A percentile compares a stretch with the other conserved stretches of the same genome.
Evolutionary conservation across 805 yeast genomes (phyloP).

Genomic region (Myxozyma mucilagina): DNA sequence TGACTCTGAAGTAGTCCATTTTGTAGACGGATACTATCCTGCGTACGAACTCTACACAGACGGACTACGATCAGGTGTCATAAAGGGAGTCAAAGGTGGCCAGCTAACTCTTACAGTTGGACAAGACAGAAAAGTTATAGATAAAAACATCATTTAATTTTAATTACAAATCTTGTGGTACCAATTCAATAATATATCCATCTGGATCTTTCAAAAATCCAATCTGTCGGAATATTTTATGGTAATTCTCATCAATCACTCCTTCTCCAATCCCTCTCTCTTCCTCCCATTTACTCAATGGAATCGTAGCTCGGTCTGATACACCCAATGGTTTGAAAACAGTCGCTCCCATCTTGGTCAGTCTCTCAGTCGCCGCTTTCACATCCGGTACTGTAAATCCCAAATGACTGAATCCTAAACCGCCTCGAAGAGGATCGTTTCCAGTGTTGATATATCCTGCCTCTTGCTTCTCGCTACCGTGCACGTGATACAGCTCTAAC

Average conservation of each 20-base stretch:
- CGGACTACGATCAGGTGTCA: constrained; percentile 38
- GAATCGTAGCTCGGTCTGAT: constrained; percentile 69
- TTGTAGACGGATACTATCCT: constrained; percentile 86
- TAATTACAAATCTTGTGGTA: constrained; percentile 5
- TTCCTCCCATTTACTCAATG: constrained; percentile 6
- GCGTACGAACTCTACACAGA: constrained; percentile 70
- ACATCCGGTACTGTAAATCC: constrained; percentile 85
- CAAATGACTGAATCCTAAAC: constrained; percentile 90
- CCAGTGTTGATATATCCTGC: constrained; percentile 61
- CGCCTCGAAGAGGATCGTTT: constrained; percentile 67
- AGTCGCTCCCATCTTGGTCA: constrained; percentile 61
- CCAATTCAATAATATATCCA: constrained; percentile 91
- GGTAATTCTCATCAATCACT: neutral
- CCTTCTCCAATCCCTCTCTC: constrained; percentile 3
- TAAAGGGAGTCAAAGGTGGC: constrained; percentile 37
- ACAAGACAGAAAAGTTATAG: constrained; percentile 5
- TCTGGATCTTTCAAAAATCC: constrained; percentile 95
- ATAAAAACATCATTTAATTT: neutral
- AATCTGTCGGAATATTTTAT: constrained; percentile 50
- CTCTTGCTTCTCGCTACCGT: constrained; percentile 12
- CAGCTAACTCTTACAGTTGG: constrained; percentile 19
- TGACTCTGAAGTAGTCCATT: constrained; percentile 62
- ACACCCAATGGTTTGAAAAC: constrained; percentile 83
- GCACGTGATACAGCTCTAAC: constrained; percentile 10
- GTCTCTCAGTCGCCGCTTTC: constrained; percentile 54